Evolutionary conservation across 306 rosid genomes (phyloP).

Genomic region (Dalbergia cochinchinensis): DNA sequence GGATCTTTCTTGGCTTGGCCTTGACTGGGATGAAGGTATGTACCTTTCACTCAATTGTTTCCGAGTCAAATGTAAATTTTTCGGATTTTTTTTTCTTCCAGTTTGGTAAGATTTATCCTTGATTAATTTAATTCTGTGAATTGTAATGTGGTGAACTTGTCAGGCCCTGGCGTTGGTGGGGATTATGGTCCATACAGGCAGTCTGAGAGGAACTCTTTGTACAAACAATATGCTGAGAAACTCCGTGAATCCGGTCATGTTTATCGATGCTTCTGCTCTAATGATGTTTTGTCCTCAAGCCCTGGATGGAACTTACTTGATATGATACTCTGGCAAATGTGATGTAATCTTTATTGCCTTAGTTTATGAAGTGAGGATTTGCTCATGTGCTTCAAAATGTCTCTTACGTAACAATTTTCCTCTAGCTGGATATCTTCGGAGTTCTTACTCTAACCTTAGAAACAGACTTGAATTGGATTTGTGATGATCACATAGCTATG

Average conservation of each 20-base stretch:
- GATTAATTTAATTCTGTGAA: conserved; percentile 14
- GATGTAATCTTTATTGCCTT: conserved; percentile 15
- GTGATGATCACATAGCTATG: background rate
- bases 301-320: conserved; percentile 13
- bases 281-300: conserved; percentile 60
- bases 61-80: background rate
- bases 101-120: conserved; percentile 16
- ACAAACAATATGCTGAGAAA: conserved; percentile 81
- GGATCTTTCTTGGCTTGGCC: conserved; percentile 98
- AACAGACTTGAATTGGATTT: background rate
- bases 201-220: conserved; percentile 88
- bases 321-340: background rate
- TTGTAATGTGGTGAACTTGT: conserved; percentile 36
- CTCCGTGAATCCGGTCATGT: conserved; percentile 79
- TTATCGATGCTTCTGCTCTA: conserved; percentile 92
- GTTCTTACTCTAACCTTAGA: background rate
- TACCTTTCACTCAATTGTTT: background rate
- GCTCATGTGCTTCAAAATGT: conserved; percentile 1
- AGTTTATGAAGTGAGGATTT: conserved; percentile 11
- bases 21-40: conserved; percentile 93
- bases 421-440: background rate
- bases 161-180: conserved; percentile 96
- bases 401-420: background rate
- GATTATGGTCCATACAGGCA: conserved; percentile 95
- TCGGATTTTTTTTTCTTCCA: background rate